Base-by-base conservation (phyloP, 192 early-diverging fungal species). In the Allomyces javanicus region DNA sequence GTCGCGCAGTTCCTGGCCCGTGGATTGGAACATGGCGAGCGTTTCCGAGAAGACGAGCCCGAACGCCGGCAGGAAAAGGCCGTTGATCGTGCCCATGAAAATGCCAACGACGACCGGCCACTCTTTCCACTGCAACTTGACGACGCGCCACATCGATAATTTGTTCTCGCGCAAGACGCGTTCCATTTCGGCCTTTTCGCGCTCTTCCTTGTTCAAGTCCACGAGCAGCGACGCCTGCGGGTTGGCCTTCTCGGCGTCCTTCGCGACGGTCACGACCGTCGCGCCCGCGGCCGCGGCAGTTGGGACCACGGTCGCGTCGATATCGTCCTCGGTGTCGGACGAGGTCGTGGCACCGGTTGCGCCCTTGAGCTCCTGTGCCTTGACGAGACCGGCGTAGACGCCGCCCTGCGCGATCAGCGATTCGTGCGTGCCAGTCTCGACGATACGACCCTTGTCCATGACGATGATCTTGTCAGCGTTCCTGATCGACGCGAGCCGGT, bases 1-100 rank as follows among this genome's bases (percentile, higher is more conserved):
- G 50, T 58, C 50, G 17, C 21, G 50, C 17, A 58, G 50, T n/a
- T 14, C 50, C 50, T 58, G 50, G 50, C 50, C 50, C 50, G 50
- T 58, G 17, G 5, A 14, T 12, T 58, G 50, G 50, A 58, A 58
- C 50, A 58, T n/a, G 17, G 50, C 21, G 50, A 58, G 50, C 50
- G 21, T n/a, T 58, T 58, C 21, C 12, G 17, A 14, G 9, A 85
- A 86, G 68, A 86, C 73, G 25, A 89, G 71, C 25, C 90, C 83
- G 73, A 92, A 95, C 21, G 83, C 70, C 19, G 93, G 93, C 69
- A 89, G 82, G 12, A 89, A 73, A 2, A 58, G 50, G 50, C 50
- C 50, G 50, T 58, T 58, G 50, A 58, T 58, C 17, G 50, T 58
- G 50, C 50, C 50, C 17, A 14, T 21, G 25, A 72, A 12, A 10